These are phyloP conservation scores for Arxiozyma slooffiae DNA, from an alignment of 1,139 yeast species.

Conservation along the genomic window DNA sequence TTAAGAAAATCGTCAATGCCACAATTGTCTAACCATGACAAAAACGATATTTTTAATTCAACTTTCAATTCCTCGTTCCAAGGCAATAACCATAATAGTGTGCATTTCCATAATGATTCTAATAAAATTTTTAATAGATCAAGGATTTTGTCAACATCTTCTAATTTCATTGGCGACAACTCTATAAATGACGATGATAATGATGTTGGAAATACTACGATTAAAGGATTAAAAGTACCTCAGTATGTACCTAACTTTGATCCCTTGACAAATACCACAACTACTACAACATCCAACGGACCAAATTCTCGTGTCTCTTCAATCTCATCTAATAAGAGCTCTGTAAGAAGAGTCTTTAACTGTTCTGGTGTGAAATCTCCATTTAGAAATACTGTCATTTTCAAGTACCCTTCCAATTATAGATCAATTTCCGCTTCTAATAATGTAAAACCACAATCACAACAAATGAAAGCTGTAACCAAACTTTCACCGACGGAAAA, in stretches of 20 bases:
- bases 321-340: slow-evolving; percentile 9
- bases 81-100: slow-evolving; percentile 18
- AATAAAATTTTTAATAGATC: slow-evolving; percentile 7
- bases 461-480: not conserved
- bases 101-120: not conserved
- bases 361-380: slow-evolving; percentile 61
- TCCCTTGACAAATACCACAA: slow-evolving; percentile 6
- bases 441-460: slow-evolving; percentile 9
- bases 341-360: slow-evolving; percentile 40
- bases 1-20: slow-evolving; percentile 32
- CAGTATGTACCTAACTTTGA: slow-evolving; percentile 31
- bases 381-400: slow-evolving; percentile 39
- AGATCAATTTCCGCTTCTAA: slow-evolving; percentile 1
- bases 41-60: slow-evolving; percentile 6
- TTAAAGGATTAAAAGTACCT: slow-evolving; percentile 23
- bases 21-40: not conserved
- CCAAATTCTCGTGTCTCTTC: not conserved
- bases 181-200: not conserved
- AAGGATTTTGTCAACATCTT: slow-evolving; percentile 6
- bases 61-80: slow-evolving; percentile 8
- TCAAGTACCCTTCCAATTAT: slow-evolving; percentile 15
- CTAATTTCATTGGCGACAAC: not conserved
- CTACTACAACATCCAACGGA: not conserved
- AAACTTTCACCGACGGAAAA: not conserved
- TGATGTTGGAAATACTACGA: slow-evolving; percentile 4